Conservation (phyloP, 2,329 filamentous ascomycete genomes). For the Neurospora sp. region DNA sequence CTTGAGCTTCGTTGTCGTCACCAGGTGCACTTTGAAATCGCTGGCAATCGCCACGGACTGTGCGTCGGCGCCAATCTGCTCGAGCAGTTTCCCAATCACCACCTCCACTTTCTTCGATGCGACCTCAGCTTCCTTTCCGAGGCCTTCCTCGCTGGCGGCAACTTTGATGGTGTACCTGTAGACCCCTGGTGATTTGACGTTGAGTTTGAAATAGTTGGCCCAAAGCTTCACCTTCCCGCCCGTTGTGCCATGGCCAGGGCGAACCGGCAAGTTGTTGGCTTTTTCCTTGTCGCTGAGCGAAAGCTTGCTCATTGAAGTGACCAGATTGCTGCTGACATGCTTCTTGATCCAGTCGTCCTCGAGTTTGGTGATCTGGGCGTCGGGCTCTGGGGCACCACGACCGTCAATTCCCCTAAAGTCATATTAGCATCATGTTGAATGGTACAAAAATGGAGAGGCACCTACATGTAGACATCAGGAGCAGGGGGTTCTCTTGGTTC, state of each 20-base stretch:
- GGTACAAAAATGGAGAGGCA: constrained; percentile 4
- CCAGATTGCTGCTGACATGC: constrained; percentile 16
- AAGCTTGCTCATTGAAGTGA: constrained; percentile 29
- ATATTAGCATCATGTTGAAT: constrained; percentile 10
- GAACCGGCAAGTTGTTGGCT: constrained; percentile 29
- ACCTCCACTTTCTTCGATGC: constrained; percentile 29
- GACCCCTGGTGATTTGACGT: constrained; percentile 25
- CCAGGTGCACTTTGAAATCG: constrained; percentile 41
- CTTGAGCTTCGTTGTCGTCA: constrained; percentile 29
- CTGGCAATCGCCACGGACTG: constrained; percentile 28
- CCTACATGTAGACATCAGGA: constrained; percentile 23
- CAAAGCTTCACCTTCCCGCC: constrained; percentile 37
- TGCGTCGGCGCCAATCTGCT: constrained; percentile 21
- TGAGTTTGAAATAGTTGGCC: constrained; percentile 45
- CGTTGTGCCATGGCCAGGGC: constrained; percentile 39
- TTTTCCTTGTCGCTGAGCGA: constrained; percentile 11
- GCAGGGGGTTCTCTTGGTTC: constrained; percentile 5
- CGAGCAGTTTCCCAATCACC: constrained; percentile 31
- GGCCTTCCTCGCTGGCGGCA: constrained; percentile 3
- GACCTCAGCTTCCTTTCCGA: constrained; percentile 3
- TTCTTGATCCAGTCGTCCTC: constrained; percentile 19
- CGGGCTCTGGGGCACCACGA: constrained; percentile 17
- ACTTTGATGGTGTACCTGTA: constrained; percentile 38
- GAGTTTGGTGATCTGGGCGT: constrained; percentile 19
- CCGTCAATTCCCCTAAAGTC: constrained; percentile 1